Conservation (phyloP, 345 rosid species). For the Citrus inodora region DNA sequence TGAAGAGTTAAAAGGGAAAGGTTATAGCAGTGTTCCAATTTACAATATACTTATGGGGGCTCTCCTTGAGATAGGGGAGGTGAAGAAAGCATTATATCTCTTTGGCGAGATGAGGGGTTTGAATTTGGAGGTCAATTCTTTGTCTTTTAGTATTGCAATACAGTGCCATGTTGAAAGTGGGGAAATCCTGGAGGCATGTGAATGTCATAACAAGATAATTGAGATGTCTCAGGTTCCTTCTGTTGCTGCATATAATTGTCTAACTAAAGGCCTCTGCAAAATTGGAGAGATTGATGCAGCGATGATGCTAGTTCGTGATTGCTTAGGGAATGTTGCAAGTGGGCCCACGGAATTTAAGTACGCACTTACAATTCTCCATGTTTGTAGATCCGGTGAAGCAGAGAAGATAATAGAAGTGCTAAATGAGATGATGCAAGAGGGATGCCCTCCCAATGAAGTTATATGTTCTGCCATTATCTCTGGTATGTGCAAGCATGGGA, state of each 20-base stretch:
- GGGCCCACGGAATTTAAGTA: slow-evolving; percentile 87
- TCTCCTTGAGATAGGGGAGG: slow-evolving; percentile 45
- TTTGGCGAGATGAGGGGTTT: slow-evolving; percentile 48
- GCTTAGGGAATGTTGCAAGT: slow-evolving; percentile 61
- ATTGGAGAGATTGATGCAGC: slow-evolving; percentile 82
- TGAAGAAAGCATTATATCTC: slow-evolving; percentile 57
- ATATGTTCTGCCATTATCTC: slow-evolving; percentile 59
- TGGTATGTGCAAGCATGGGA: slow-evolving; percentile 79
- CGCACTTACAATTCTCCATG: slow-evolving; percentile 50
- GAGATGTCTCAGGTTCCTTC: slow-evolving; percentile 70
- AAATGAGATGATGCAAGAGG: slow-evolving; percentile 75
- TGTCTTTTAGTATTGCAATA: slow-evolving; percentile 52
- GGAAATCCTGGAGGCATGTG: slow-evolving; percentile 60
- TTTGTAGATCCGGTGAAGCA: slow-evolving; percentile 47
- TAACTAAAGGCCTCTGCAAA: slow-evolving; percentile 66
- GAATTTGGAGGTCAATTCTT: slow-evolving; percentile 51
- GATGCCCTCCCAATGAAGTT: slow-evolving; percentile 49
- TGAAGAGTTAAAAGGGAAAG: slow-evolving; percentile 51
- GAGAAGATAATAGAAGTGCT: slow-evolving; percentile 67
- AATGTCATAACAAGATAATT: slow-evolving; percentile 64
- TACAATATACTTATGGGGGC: slow-evolving; percentile 69
- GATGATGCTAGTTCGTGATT: slow-evolving; percentile 80
- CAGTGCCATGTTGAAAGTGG: slow-evolving; percentile 52
- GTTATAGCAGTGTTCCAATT: slow-evolving; percentile 50
- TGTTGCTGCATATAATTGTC: slow-evolving; percentile 59